Percentiles rank a stretch among this genome's conserved stretches.
Conservation (phyloP, 306 rosid species). For the Acacia crassicarpa region DNA sequence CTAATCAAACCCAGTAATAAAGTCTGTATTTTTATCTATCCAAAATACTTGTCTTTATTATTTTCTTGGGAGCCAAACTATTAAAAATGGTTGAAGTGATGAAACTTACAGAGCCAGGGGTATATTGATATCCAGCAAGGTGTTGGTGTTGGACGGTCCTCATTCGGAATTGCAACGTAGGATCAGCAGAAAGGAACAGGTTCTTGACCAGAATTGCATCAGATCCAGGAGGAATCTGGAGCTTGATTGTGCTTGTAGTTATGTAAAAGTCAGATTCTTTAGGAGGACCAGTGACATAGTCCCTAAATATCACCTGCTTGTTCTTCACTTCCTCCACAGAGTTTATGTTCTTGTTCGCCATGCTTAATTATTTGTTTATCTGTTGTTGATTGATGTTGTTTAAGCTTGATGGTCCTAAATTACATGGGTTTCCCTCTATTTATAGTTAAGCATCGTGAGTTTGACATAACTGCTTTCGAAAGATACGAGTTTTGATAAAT, state of each 20-base stretch:
- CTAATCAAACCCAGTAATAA: not conserved
- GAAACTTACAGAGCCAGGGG: slow-evolving; percentile 40
- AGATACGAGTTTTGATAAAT: not conserved
- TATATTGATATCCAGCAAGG: slow-evolving; percentile 21
- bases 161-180: slow-evolving; percentile 41
- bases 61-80: not conserved
- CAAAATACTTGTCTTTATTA: not conserved
- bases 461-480: not conserved
- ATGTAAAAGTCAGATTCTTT: not conserved
- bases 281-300: not conserved
- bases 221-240: not conserved
- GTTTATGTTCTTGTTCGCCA: not conserved
- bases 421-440: not conserved
- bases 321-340: not conserved
- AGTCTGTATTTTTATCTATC: not conserved
- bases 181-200: slow-evolving; percentile 41
- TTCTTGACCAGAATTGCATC: not conserved
- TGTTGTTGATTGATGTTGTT: not conserved
- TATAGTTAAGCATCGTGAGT: not conserved
- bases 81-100: not conserved
- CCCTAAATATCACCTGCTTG: not conserved
- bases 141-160: not conserved
- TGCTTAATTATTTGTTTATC: not conserved
- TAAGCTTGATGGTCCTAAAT: not conserved
- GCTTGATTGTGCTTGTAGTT: not conserved